Base-by-base conservation (phyloP, 768 basidiomycete genomes). In the Phanerodontia chrysosporium region DNA sequence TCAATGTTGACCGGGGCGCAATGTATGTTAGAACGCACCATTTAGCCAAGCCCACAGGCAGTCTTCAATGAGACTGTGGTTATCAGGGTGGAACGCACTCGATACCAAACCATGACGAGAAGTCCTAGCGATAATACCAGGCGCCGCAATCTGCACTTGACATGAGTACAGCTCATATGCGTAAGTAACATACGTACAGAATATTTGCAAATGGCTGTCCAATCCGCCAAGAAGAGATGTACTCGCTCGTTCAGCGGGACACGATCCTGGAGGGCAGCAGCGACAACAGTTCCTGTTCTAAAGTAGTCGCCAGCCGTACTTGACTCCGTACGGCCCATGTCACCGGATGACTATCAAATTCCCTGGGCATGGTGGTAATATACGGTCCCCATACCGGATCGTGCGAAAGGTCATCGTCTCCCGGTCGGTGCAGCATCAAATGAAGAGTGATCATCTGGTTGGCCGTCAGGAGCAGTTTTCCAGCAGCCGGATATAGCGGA, bases 1-100 rank as follows among this genome's bases (percentile, higher is more conserved):
- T 42, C 8, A 42, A 42, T 42, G 6, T 18, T 5, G 39, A 18
- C 18, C 39, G 6, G 8, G 24, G 9, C n/a, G 36, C 27, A 48
- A 35, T 59, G 55, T 58, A 18, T 29, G 16, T 18, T 21, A 46
- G 7, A 39, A 58, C 55, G 32, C 64, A 90, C 95, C 92, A 67
- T 87, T 95, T 10, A 98, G 78, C 95, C 95, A 98, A 1, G 83
- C 93, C 93, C 95, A 97, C 2, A 92, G 70, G 63, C 84, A 91
- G 64, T 86, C 66, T 28, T 57, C 29, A 7, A 57, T 36, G 29
- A 57, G 48, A 6, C 3, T 36, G 18, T 49, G 2, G 39, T 58
- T 45, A 27, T 55, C 25, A 22, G 30, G 25, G 8, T 42, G 54
- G 14, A 65, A 21, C 14, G 12, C 22, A 3, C 22, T 25, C 14